These are phyloP conservation scores for Candida xiaguanensis DNA, from an alignment of 805 yeast species.

Conservation along the genomic window DNA sequence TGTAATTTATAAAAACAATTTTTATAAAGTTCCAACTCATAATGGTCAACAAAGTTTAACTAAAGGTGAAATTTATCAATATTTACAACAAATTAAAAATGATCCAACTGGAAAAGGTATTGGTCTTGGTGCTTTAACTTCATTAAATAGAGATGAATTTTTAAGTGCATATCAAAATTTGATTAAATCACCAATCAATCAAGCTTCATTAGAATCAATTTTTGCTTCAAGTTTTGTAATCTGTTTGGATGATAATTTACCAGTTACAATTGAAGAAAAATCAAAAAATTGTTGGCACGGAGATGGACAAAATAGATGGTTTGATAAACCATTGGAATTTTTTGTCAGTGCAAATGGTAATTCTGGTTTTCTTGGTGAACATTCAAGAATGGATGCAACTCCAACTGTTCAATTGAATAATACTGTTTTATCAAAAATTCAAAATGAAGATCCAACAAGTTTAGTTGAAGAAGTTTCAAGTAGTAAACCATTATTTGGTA, in stretches of 20 bases:
- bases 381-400: constrained; percentile 97
- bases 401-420: constrained; percentile 89
- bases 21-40: constrained; percentile 66
- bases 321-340: constrained; percentile 87
- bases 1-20: constrained; percentile 72
- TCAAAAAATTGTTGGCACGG: constrained; percentile 92
- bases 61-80: constrained; percentile 49
- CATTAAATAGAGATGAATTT: constrained; percentile 85
- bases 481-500: constrained; percentile 6
- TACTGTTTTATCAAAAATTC: constrained; percentile 56
- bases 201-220: constrained; percentile 59
- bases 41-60: constrained; percentile 40
- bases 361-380: constrained; percentile 94
- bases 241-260: constrained; percentile 70
- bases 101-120: constrained; percentile 36
- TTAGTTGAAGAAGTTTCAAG: constrained; percentile 25
- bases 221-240: constrained; percentile 77
- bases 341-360: constrained; percentile 77
- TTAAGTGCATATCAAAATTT: constrained; percentile 56
- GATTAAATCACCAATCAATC: constrained; percentile 56
- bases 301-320: constrained; percentile 86
- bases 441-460: constrained; percentile 34
- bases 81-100: constrained; percentile 50
- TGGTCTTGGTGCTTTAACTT: constrained; percentile 76
- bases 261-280: constrained; percentile 77